Base-by-base conservation (phyloP, 2,329 filamentous ascomycete genomes). In the Xylaria arbuscula region DNA sequence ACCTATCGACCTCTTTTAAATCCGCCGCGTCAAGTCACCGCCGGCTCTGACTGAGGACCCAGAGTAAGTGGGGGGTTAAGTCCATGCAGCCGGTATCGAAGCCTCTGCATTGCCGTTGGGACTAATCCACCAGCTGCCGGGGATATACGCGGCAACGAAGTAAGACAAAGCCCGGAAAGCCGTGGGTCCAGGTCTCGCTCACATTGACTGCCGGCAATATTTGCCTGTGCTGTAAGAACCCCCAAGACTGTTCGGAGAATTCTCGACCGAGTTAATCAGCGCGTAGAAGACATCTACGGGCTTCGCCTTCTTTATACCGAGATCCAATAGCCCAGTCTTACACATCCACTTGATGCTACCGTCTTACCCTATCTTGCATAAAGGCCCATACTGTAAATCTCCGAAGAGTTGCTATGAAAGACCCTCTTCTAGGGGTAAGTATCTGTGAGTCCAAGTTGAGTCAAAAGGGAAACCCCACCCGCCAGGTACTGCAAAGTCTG, bases 61-160 rank as follows among this genome's bases (percentile, higher is more conserved):
- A 56, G 3, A 22, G 15, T 19, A 36, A 15, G 32, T 13, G 15
- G 32, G n/a, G 15, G 8, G 19, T 28, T 19, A 32, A 40, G 28
- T 24, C 47, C 34, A 55, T 38, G 57, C 42, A 42, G 51, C 17
- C 32, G 28, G 53, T 28, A 24, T 47, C 47, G 47, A 58, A 54
- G 42, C 57, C 63, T 28, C 55, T n/a, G 50, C 55, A 56, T 28
- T 28, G 40, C 56, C 57, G 57, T 50, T 56, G 34, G 42, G n/a
- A 38, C 63, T 56, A 51, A 17, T 47, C 45, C 58, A 50, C 42
- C 40, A 40, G 42, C 17, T 50, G 17, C 57, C 42, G 28, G 38
- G 34, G 22, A 15, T 57, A 17, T n/a, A 58, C 57, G 32, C 28
- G 45, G 13, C 28, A 28, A n/a, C 19, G 32, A 8, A 55, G 50